Conservation (phyloP, 2,329 filamentous ascomycete species). For the Alternaria viburni region DNA sequence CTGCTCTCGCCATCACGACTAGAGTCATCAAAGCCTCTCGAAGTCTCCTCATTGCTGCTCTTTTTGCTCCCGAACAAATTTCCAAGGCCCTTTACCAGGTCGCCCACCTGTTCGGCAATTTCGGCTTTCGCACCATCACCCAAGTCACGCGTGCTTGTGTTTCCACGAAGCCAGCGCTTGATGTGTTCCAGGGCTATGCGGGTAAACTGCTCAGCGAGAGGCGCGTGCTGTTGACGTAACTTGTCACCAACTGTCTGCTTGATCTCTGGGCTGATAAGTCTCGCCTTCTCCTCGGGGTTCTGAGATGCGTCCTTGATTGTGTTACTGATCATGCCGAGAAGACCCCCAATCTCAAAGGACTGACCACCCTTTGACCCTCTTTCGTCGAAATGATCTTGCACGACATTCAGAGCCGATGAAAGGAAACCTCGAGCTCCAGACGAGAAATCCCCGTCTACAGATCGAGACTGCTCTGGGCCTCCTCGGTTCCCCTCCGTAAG, state of each 20-base stretch:
- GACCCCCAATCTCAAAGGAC: constrained; percentile 30
- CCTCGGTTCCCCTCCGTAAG: constrained; percentile 28
- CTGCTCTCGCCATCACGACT: constrained; percentile 17
- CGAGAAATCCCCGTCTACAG: constrained; percentile 21
- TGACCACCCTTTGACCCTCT: constrained; percentile 18
- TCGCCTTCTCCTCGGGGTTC: constrained; percentile 38
- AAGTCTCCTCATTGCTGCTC: constrained; percentile 24
- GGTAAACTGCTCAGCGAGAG: constrained; percentile 40
- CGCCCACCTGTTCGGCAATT: constrained; percentile 36
- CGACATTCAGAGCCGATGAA: constrained; percentile 32
- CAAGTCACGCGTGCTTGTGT: constrained; percentile 37
- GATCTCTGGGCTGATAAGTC: constrained; percentile 41
- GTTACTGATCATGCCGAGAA: constrained; percentile 35
- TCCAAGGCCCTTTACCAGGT: constrained; percentile 37
- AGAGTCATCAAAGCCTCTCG: constrained; percentile 23
- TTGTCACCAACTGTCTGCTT: constrained; percentile 36
- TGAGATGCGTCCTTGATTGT: constrained; percentile 38
- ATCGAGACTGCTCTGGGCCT: constrained; percentile 17
- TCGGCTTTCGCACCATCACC: constrained; percentile 40
- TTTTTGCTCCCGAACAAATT: constrained; percentile 30
- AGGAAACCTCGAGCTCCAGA: constrained; percentile 31
- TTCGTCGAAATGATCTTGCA: constrained; percentile 35
- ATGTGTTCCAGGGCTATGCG: constrained; percentile 38
- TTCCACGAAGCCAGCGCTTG: constrained; percentile 41
- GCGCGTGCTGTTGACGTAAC: constrained; percentile 32